Evolutionary conservation across 306 rosid species (phyloP), one percentile per base, ranked within the genome.

Genomic region (Fragaria vesca): DNA sequence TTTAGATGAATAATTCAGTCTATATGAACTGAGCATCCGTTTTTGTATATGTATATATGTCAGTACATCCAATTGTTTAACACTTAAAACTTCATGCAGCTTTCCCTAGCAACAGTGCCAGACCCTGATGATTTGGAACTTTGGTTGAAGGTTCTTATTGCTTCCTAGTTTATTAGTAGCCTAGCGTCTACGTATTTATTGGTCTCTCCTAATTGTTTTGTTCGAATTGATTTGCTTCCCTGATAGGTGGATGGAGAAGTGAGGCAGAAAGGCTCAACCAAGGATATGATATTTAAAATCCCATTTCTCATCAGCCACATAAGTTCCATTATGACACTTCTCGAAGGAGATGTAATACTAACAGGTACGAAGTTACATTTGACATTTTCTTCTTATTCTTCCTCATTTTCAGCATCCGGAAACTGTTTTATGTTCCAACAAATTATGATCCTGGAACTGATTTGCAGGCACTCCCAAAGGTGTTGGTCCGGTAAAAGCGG

Each of bases 241-340:
- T 69, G 50, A 30, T 80, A 94, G 98, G 97, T 94, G 18, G 97
- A 94, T 51, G 93, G 85, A 68, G 97, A 91, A 76, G 71, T 89
- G 78, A 91, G 93, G 83, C 98, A 94, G 85, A 94, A 86, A 77
- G 98, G 97, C 79, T 91, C 98, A 70, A 94, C 98, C 80, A 92
- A 89, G 87, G 95, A 94, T 82, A 90, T 89, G 97, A 94, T 92
- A 58, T 94, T 94, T 79, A 94, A 91, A 89, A 81, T 94, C 66
- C 98, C 98, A 18, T 94, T 80, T 88, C 89, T 94, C 75, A 88
- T 94, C 80, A 94, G 98, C 89, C 84, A 92, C 85, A 91, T 92
- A 73, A 94, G 97, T 81, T 89, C 97, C 58, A 11, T 87, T 77
- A 83, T 92, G 85, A 94, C 98, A 73, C 91, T 94, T 84, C 82